Conservation (phyloP, 169 alveolate genomes). For the Plasmodium relictum region DNA sequence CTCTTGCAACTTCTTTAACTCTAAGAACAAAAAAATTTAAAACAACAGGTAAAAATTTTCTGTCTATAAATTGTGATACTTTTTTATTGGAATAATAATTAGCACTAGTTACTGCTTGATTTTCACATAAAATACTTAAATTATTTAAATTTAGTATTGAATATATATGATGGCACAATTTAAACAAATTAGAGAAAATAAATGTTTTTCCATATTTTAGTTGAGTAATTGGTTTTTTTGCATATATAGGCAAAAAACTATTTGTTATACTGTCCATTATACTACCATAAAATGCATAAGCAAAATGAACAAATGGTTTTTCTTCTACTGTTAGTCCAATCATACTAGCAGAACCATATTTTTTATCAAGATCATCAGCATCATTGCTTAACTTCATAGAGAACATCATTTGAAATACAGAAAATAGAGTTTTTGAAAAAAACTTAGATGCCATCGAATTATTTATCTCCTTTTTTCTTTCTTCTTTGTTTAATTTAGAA, state of each 20-base stretch:
- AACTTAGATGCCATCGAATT: conserved; percentile 57
- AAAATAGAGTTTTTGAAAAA: conserved; percentile 48
- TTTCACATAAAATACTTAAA: conserved; percentile 42
- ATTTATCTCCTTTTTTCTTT: conserved; percentile 37
- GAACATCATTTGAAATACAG: conserved; percentile 49
- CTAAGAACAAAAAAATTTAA: neutral
- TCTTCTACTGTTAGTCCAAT: neutral
- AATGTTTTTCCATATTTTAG: conserved; percentile 12
- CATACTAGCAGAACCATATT: neutral
- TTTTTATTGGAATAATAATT: neutral
- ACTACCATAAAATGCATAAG: conserved; percentile 11
- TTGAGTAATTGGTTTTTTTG: conserved; percentile 15
- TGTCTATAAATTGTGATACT: conserved; percentile 12
- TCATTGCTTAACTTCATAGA: conserved; percentile 7
- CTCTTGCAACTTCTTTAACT: neutral
- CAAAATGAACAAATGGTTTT: neutral
- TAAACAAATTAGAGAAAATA: conserved; percentile 23
- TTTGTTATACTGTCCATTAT: conserved; percentile 2
- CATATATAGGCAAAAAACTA: conserved; percentile 8
- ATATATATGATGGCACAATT: neutral
- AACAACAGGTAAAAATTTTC: conserved; percentile 18
- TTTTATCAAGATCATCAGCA: conserved; percentile 5
- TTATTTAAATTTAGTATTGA: conserved; percentile 26
- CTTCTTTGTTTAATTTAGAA: conserved; percentile 17
- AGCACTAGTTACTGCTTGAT: conserved; percentile 42